Percentiles rank a stretch among this genome's conserved stretches.
Conservation (phyloP, 2,329 filamentous ascomycete genomes). For the Catunica adiposa region DNA sequence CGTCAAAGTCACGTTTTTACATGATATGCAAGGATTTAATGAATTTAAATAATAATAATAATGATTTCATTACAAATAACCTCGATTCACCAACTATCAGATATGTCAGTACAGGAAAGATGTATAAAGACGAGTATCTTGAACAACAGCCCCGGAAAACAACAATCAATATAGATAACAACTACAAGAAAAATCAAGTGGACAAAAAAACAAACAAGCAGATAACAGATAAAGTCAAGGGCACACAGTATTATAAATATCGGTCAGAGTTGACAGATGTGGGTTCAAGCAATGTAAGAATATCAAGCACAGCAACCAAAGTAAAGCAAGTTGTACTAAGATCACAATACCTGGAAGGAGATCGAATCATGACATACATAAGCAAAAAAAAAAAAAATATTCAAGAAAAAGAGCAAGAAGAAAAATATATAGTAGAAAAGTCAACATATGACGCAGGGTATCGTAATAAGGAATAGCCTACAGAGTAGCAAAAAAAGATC, state of each 20-base stretch:
- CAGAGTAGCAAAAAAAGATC: background rate
- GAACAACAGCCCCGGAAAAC: background rate
- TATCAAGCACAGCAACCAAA: too few species aligned
- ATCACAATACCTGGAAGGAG: too few species aligned
- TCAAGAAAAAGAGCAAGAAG: background rate
- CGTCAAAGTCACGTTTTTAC: background rate
- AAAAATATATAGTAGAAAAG: background rate
- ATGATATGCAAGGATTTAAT: background rate
- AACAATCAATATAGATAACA: too few species aligned
- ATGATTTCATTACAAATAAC: slow-evolving; percentile 1
- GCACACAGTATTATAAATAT: too few species aligned
- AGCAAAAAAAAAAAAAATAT: too few species aligned
- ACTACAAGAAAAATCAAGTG: background rate
- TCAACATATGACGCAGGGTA: background rate
- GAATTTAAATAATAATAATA: background rate
- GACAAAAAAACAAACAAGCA: background rate
- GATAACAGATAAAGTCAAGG: too few species aligned
- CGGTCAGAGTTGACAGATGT: too few species aligned
- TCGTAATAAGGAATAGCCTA: slow-evolving; percentile 1
- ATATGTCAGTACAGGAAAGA: background rate
- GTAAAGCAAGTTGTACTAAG: too few species aligned
- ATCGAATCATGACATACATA: background rate
- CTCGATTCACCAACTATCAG: background rate
- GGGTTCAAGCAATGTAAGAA: too few species aligned
- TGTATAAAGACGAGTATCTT: background rate